Evolutionary conservation across 192 early-diverging fungal species (phyloP).

Genomic region (Backusella mclennaniae): DNA sequence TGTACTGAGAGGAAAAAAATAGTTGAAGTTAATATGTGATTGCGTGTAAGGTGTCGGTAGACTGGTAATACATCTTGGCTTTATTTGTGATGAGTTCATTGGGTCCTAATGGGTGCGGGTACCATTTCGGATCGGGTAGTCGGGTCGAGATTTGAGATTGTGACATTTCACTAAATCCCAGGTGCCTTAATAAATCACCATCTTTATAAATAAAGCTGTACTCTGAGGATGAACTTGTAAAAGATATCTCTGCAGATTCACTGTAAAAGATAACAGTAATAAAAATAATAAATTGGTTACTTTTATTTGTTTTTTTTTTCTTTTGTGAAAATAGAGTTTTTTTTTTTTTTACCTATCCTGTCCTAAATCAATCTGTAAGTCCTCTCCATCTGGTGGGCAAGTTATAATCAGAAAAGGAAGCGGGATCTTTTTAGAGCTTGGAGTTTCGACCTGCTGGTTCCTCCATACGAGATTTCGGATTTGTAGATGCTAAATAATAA

Average conservation of each 20-base stretch:
- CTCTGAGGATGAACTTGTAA: not conserved
- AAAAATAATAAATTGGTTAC: not conserved
- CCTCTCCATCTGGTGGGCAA: not conserved
- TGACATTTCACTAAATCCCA: not conserved
- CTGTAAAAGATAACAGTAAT: not conserved
- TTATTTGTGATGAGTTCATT: not conserved
- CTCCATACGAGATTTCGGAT: slow-evolving; percentile 13
- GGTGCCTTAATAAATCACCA: not conserved
- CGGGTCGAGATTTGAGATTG: not conserved
- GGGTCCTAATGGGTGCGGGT: not conserved
- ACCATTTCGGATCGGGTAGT: not conserved
- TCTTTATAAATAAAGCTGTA: slow-evolving; percentile 1
- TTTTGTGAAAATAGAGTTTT: not conserved
- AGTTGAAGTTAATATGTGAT: not conserved
- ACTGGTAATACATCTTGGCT: slow-evolving; percentile 5
- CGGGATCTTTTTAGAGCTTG: not conserved
- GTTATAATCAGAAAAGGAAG: slow-evolving; percentile 11
- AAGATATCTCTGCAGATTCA: not conserved
- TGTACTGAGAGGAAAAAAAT: not conserved
- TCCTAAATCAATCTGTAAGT: not conserved
- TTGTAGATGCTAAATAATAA: slow-evolving; percentile 8
- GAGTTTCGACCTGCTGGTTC: not conserved
- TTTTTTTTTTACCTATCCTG: not conserved
- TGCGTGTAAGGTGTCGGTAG: not conserved
- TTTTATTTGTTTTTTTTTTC: not conserved